Conservation (phyloP, 495 filamentous ascomycete species). For the Darksidea phi region DNA sequence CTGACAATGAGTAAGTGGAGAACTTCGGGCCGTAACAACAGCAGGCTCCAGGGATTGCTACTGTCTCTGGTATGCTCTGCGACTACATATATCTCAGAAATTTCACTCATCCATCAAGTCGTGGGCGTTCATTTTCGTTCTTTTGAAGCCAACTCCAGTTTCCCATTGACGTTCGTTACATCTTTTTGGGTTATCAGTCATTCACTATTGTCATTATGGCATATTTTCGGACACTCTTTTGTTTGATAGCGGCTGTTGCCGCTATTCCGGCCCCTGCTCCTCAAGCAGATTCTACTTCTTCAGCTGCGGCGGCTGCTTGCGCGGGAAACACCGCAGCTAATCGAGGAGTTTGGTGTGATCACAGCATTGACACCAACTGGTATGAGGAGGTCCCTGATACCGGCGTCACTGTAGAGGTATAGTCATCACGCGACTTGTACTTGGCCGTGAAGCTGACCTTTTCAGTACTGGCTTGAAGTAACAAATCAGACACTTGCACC, state of each 20-base stretch:
- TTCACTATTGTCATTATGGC: slow-evolving; percentile 14
- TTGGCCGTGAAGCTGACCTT: not conserved
- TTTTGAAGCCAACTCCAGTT: not conserved
- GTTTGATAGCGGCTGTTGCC: slow-evolving; percentile 8
- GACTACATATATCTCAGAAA: too few species aligned
- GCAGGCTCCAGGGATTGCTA: too few species aligned
- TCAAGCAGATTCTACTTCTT: slow-evolving; percentile 4
- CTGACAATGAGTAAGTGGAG: too few species aligned
- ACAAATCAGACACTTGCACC: slow-evolving; percentile 23
- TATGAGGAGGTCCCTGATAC: slow-evolving; percentile 24
- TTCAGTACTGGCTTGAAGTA: slow-evolving; percentile 29
- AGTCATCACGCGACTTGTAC: slow-evolving; percentile 2
- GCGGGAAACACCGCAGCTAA: slow-evolving; percentile 20
- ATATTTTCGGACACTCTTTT: not conserved
- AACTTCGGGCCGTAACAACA: too few species aligned
- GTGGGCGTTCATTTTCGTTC: not conserved
- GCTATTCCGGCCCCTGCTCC: slow-evolving; percentile 20
- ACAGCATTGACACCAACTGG: slow-evolving; percentile 30
- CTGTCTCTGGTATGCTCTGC: too few species aligned
- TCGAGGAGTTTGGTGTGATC: slow-evolving; percentile 31
- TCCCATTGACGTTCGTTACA: not conserved
- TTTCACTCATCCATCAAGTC: too few species aligned
- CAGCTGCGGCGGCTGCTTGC: slow-evolving; percentile 9
- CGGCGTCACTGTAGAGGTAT: slow-evolving; percentile 26
- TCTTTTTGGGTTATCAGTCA: not conserved